Percentiles rank a stretch among this genome's conserved stretches.
These are phyloP conservation scores for Alternaria novae-zelandiae DNA, from an alignment of 2,329 filamentous ascomycete species.

Conservation along the genomic window DNA sequence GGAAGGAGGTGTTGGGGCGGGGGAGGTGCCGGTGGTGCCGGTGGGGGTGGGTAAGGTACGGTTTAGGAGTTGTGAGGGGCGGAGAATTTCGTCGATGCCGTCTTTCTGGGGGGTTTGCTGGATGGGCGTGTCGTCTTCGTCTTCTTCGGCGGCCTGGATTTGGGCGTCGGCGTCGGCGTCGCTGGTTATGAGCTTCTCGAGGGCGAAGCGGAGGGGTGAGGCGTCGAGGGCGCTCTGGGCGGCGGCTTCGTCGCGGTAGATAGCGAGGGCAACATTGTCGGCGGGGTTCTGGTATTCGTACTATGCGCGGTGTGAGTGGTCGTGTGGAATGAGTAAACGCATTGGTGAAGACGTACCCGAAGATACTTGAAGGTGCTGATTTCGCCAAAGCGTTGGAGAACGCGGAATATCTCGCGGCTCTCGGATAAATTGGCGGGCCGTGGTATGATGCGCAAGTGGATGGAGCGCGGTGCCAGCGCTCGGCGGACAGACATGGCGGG, in stretches of 20 bases:
- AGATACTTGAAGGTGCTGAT: slow-evolving; percentile 57
- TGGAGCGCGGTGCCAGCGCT: slow-evolving; percentile 48
- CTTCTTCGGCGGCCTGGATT: slow-evolving; percentile 6
- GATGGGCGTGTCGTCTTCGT: slow-evolving; percentile 11
- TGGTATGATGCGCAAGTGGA: slow-evolving; percentile 57
- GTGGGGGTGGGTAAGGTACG: slow-evolving; percentile 13
- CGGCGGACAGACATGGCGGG: slow-evolving; percentile 38
- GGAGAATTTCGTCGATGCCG: slow-evolving; percentile 40
- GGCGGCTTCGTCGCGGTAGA: slow-evolving; percentile 52
- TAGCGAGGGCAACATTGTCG: slow-evolving; percentile 54
- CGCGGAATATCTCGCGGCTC: slow-evolving; percentile 56
- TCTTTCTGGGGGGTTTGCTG: slow-evolving; percentile 11
- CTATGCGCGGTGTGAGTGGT: slow-evolving; percentile 21
- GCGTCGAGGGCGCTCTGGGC: slow-evolving; percentile 52
- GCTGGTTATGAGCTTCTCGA: slow-evolving; percentile 41
- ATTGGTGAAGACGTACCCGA: slow-evolving; percentile 31
- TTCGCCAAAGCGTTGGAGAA: slow-evolving; percentile 58
- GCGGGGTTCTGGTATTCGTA: slow-evolving; percentile 53
- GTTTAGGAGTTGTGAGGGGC: slow-evolving; percentile 33
- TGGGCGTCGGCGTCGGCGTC: neutral
- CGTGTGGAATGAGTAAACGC: neutral
- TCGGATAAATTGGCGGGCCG: slow-evolving; percentile 57
- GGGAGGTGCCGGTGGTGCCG: neutral
- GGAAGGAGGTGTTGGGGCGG: neutral
- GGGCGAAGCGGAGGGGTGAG: slow-evolving; percentile 55